phyloP scores from a whole-genome alignment of 768 basidiomycete species.

The Psilocybe azurescens region DNA sequence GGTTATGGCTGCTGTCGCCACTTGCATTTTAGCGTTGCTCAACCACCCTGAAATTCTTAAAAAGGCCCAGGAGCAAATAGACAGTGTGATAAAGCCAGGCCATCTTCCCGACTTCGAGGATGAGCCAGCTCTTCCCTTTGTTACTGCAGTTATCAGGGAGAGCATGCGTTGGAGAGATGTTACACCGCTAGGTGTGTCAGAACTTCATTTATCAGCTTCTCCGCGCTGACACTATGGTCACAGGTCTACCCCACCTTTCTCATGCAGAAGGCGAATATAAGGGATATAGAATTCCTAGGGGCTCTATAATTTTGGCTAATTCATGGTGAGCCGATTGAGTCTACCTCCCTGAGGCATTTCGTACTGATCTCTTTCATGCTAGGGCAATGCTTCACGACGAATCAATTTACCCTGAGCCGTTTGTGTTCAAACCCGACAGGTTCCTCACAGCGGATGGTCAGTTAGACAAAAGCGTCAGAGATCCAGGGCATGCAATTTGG shows the following conservation, averaged over 20 bases:
- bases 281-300: constrained; percentile 36
- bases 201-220: not conserved
- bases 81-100: constrained; percentile 33
- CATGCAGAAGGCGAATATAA: constrained; percentile 33
- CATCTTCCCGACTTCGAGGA: constrained; percentile 39
- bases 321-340: constrained; percentile 29
- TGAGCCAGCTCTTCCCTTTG: constrained; percentile 31
- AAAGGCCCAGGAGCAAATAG: constrained; percentile 40
- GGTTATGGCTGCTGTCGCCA: constrained; percentile 30
- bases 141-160: constrained; percentile 36
- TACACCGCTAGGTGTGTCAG: constrained; percentile 26
- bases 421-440: constrained; percentile 43
- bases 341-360: not conserved
- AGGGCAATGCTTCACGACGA: constrained; percentile 49
- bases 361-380: not conserved
- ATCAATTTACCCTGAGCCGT: constrained; percentile 41
- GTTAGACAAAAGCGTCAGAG: constrained; percentile 25
- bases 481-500: constrained; percentile 31
- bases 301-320: constrained; percentile 37
- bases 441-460: constrained; percentile 30
- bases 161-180: constrained; percentile 32
- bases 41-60: constrained; percentile 33
- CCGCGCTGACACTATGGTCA: not conserved
- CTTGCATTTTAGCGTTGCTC: constrained; percentile 36
- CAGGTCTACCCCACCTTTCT: constrained; percentile 27